phyloP scores from a whole-genome alignment of 2,329 filamentous ascomycete genomes.

The Thielaviopsis ethacetica region DNA sequence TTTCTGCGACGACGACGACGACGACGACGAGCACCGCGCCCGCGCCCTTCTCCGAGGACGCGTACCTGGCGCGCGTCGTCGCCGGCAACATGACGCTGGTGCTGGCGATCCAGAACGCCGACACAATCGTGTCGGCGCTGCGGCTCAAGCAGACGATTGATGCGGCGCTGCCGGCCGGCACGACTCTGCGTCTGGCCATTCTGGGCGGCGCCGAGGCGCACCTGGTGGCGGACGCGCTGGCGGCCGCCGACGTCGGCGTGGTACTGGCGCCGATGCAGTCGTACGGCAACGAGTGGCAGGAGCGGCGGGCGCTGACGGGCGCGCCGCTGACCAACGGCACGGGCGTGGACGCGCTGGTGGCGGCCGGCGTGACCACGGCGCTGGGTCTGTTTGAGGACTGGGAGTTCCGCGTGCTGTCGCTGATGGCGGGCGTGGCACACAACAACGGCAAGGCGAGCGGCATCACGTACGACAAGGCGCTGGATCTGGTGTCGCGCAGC shows the following conservation, averaged over 20 bases:
- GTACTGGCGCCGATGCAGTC: conserved; percentile 43
- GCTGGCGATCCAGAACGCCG: conserved; percentile 44
- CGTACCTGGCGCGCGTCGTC: conserved; percentile 37
- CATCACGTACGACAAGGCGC: conserved; percentile 35
- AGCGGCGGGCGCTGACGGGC: conserved; percentile 44
- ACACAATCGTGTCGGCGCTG: conserved; percentile 43
- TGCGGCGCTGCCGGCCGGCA: conserved; percentile 9
- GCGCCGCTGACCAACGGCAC: conserved; percentile 52
- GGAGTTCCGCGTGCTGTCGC: conserved; percentile 40
- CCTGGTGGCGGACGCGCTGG: conserved; percentile 41
- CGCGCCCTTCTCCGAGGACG: conserved; percentile 30
- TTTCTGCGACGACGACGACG: conserved; percentile 23
- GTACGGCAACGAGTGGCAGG: conserved; percentile 40
- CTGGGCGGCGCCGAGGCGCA: conserved; percentile 47
- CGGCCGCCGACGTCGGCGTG: conserved; percentile 38
- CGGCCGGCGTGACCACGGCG: conserved; percentile 40
- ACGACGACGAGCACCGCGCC: too few species aligned
- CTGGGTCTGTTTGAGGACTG: conserved; percentile 47
- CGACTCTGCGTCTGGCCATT: conserved; percentile 35
- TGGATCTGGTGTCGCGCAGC: conserved; percentile 40
- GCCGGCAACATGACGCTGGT: conserved; percentile 36
- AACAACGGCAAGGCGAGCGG: conserved; percentile 34
- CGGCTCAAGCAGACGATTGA: conserved; percentile 42
- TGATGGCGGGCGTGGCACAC: conserved; percentile 43
- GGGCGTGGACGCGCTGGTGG: conserved; percentile 37